Evolutionary conservation across 148 eudicot species (phyloP).

Genomic region (Camellia granthamiana): DNA sequence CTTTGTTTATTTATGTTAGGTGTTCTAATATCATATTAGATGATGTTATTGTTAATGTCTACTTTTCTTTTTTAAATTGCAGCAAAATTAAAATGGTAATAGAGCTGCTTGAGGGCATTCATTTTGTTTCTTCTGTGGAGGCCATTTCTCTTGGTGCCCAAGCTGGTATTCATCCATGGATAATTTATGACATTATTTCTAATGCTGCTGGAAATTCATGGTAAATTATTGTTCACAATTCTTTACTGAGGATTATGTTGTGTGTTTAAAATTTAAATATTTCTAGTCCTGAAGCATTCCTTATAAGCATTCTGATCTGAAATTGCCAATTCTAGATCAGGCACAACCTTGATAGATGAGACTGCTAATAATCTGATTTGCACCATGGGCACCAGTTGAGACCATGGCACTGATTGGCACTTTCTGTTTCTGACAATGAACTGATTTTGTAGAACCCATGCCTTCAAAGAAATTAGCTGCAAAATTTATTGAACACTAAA

Average conservation of each 20-base stretch:
- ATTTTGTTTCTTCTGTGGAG: slow-evolving; percentile 92
- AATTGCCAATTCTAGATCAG: no score
- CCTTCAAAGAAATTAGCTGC: no score
- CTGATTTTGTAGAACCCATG: no score
- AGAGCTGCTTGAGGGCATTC: slow-evolving; percentile 89
- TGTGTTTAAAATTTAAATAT: background rate
- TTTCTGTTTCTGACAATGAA: background rate
- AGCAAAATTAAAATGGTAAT: slow-evolving; percentile 88
- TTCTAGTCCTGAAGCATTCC: background rate
- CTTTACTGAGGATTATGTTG: no score
- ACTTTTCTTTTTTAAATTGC: slow-evolving; percentile 23
- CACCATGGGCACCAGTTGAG: no score
- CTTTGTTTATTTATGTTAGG: background rate
- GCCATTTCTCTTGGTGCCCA: slow-evolving; percentile 91
- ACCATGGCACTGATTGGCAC: background rate
- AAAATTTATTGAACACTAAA: no score
- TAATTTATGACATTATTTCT: slow-evolving; percentile 84
- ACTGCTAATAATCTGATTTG: no score
- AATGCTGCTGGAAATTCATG: slow-evolving; percentile 99
- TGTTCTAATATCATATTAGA: background rate
- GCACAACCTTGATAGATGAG: no score
- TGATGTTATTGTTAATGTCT: background rate
- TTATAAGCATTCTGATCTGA: background rate
- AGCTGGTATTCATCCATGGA: slow-evolving; percentile 90
- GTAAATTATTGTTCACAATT: slow-evolving; percentile 30